phyloP scores from a whole-genome alignment of 2,329 filamentous ascomycete species.

The Fusarium vanettenii region DNA sequence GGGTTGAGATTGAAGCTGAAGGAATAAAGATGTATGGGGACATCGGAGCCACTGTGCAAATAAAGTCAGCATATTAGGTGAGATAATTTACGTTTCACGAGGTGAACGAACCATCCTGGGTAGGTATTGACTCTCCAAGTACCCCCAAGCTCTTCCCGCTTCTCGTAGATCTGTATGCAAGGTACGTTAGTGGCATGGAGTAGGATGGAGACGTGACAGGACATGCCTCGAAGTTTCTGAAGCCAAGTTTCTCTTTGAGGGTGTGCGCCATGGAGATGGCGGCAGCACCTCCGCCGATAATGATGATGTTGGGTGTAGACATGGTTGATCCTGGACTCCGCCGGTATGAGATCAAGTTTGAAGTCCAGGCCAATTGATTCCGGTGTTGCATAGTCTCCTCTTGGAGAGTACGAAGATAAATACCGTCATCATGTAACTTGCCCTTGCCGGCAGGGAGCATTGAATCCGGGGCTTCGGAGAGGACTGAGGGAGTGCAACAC shows the following conservation, averaged over 20 bases:
- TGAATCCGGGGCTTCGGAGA: no score
- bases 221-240: conserved; percentile 1
- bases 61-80: not conserved
- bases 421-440: no score
- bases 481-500: no score
- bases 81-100: no score
- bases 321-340: not conserved
- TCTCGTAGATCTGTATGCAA: conserved; percentile 22
- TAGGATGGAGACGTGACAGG: not conserved
- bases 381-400: no score
- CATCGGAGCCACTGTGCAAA: conserved; percentile 21
- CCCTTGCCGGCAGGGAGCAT: no score
- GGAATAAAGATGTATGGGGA: conserved; percentile 50
- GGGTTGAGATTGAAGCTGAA: conserved; percentile 56
- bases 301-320: not conserved
- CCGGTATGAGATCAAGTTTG: not conserved
- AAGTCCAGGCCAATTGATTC: no score
- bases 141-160: conserved; percentile 27
- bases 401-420: no score
- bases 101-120: conserved; percentile 25
- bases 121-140: conserved; percentile 35
- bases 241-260: conserved; percentile 12
- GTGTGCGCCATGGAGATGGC: conserved; percentile 21
- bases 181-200: not conserved
- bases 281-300: conserved; percentile 7